Evolutionary conservation across 148 eudicot genomes (phyloP), one percentile per base, ranked within the genome.

Genomic region (Amaranthus hypochondriacus): DNA sequence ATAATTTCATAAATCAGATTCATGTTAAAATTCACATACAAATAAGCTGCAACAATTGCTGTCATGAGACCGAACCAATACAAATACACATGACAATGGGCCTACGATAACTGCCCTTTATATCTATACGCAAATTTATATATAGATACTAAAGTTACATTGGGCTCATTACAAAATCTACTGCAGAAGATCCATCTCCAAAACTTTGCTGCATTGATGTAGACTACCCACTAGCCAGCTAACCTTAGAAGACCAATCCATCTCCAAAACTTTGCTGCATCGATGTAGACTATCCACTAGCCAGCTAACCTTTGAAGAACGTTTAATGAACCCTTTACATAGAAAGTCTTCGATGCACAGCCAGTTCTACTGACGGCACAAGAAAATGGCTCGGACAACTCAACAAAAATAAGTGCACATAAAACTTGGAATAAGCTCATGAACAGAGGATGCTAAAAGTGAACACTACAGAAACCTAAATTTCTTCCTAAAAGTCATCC

Each of bases 121-220:
- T 4, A 65, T 68, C 70, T 68, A 75, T 70, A 65, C 5, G 68
- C 71, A 68, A 71, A 70, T 66, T 63, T 65, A 52, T 75, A 75
- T 58, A 75, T 64, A 9, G 51, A 80, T 54, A 79, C 51, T 28
- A 58, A 69, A 63, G 62, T 71, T 80, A 80, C 82, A 80, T 21
- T 11, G 47, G 71, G 62, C 51, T 49, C 55, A 12, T 47, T 14
- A 63, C 74, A 63, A 55, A 44, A 49, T 5, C 50, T 42, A 57
- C 52, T 71, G 69, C 49, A n/a, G 66, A 66, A 64, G 66, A 64
- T 64, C 53, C 70, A 75, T 79, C 78, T 65, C 47, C 71, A 42
- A 79, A 65, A 43, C 56, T 70, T 46, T 18, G 42, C 42, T 66
- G 46, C 66, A 57, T 21, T 63, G 64, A 67, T 28, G 11, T n/a